Evolutionary conservation across 2,329 filamentous ascomycete species (phyloP).

Genomic region (Rutstroemia sp.): DNA sequence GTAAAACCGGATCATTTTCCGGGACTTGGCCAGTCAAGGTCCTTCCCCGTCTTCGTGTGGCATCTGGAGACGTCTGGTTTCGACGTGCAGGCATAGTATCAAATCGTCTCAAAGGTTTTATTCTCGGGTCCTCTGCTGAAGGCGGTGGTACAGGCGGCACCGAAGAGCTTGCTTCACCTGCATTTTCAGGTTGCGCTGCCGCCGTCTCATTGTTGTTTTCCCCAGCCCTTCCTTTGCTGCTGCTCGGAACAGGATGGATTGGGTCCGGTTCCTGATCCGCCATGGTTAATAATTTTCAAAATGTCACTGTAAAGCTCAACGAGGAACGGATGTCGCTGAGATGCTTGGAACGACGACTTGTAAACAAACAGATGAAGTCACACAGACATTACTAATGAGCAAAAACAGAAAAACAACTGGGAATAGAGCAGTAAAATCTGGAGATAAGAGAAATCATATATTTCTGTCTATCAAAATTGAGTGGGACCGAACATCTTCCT

Average conservation of each 20-base stretch:
- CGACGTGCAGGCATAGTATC: slow-evolving; percentile 3
- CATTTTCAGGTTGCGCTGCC: neutral
- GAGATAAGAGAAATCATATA: slow-evolving; percentile 1
- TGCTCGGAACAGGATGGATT: neutral
- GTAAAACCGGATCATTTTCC: neutral
- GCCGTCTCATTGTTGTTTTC: slow-evolving; percentile 2
- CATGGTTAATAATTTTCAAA: neutral
- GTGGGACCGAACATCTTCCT: neutral
- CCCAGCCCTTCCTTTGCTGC: neutral
- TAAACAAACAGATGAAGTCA: neutral
- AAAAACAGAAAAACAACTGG: neutral
- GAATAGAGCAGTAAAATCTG: neutral
- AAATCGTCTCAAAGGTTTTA: slow-evolving; percentile 2
- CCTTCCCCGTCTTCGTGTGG: neutral
- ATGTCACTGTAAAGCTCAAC: neutral
- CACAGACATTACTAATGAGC: neutral
- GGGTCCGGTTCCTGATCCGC: neutral
- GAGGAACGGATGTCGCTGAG: neutral
- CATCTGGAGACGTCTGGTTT: slow-evolving; percentile 1
- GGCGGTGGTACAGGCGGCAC: neutral
- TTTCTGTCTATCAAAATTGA: neutral
- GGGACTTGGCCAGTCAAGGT: slow-evolving; percentile 3
- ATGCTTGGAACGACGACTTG: neutral
- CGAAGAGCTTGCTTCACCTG: neutral
- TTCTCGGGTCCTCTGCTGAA: neutral